Percentiles rank a stretch among this genome's conserved stretches.
Conservation (phyloP, 208 protist genomes). For the Trypanosoma lewisi region DNA sequence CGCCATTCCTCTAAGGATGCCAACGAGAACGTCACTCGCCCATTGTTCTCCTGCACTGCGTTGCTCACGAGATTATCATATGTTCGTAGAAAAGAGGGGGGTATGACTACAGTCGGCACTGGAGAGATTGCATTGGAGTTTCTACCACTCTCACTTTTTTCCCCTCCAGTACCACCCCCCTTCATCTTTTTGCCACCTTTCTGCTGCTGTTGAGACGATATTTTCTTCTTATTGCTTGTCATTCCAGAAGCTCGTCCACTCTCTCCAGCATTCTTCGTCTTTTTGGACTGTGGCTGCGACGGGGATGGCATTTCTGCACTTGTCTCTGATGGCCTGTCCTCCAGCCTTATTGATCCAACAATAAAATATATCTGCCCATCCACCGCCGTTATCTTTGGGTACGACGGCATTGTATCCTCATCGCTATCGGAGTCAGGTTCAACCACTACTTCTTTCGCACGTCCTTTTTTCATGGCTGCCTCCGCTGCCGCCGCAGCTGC, state of each 20-base stretch:
- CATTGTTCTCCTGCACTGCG: constrained; percentile 7
- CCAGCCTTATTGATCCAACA: constrained; percentile 25
- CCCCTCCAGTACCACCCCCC: neutral
- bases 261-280: neutral
- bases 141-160: neutral
- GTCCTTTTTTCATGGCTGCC: constrained; percentile 1
- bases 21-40: constrained; percentile 24
- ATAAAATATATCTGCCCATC: constrained; percentile 40
- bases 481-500: constrained; percentile 12
- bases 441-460: constrained; percentile 13
- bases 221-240: neutral
- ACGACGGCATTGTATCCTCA: constrained; percentile 5
- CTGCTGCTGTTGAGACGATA: neutral
- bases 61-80: constrained; percentile 9
- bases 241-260: neutral
- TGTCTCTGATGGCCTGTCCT: neutral
- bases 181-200: neutral
- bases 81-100: neutral
- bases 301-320: neutral
- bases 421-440: constrained; percentile 8
- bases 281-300: neutral
- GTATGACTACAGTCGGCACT: neutral
- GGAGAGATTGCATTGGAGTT: constrained; percentile 1
- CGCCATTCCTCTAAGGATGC: constrained; percentile 32
- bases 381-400: constrained; percentile 27